Conservation (phyloP, 441 rosid genomes). For the Monsonia emarginata region DNA sequence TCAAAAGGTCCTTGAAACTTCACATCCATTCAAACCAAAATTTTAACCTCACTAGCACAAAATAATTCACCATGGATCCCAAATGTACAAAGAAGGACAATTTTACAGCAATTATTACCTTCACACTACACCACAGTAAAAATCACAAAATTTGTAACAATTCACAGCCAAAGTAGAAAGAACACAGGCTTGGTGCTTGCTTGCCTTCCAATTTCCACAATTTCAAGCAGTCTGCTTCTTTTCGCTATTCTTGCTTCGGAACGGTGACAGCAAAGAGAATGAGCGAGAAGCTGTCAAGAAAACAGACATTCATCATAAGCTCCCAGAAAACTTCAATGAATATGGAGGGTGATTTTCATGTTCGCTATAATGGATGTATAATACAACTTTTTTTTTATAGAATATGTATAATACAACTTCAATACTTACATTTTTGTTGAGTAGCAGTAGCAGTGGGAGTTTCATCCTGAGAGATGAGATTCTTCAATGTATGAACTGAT, state of each 20-base stretch:
- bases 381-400: too few species aligned
- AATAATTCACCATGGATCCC: not conserved
- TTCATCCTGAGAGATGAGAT: conserved; percentile 77
- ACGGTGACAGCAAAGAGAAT: conserved; percentile 72
- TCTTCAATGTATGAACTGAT: conserved; percentile 71
- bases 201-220: conserved; percentile 12
- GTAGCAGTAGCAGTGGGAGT: conserved; percentile 40
- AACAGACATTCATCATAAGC: not conserved
- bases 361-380: not conserved
- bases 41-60: not conserved
- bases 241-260: conserved; percentile 66
- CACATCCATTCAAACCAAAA: not conserved
- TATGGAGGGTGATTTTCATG: not conserved
- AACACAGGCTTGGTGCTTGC: conserved; percentile 14
- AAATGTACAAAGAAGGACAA: not conserved
- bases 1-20: not conserved
- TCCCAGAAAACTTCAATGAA: not conserved
- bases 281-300: conserved; percentile 62
- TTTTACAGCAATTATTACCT: not conserved
- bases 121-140: not conserved
- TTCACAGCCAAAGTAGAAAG: conserved; percentile 19
- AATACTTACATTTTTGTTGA: conserved; percentile 58
- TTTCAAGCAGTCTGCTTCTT: conserved; percentile 40
- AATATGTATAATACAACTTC: too few species aligned
- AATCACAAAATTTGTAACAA: not conserved